A percentile compares a stretch with the other conserved stretches of the same genome.
Evolutionary conservation across 306 rosid genomes (phyloP).

Genomic region (Corylus heterophylla): DNA sequence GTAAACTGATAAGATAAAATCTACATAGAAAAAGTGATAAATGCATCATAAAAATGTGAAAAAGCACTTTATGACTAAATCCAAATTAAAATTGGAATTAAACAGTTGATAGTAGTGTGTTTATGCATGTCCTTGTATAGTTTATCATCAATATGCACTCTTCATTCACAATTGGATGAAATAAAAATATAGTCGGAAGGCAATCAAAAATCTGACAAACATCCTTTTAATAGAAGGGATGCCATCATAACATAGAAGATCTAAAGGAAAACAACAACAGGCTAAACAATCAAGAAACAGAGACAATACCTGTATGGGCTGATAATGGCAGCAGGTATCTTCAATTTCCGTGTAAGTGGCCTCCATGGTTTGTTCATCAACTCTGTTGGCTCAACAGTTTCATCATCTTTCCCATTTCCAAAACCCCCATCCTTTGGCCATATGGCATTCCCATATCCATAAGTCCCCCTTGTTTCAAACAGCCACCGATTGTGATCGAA

Average conservation of each 20-base stretch:
- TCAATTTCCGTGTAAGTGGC: slow-evolving; percentile 83
- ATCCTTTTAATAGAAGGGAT: not conserved
- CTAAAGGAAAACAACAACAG: not conserved
- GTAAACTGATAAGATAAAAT: slow-evolving; percentile 1
- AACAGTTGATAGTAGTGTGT: not conserved
- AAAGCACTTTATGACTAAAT: not conserved
- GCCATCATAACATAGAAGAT: not conserved
- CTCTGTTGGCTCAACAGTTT: slow-evolving; percentile 59
- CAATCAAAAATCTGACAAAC: not conserved
- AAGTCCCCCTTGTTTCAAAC: slow-evolving; percentile 91
- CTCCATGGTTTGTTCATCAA: slow-evolving; percentile 85
- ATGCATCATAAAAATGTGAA: not conserved
- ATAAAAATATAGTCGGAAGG: not conserved
- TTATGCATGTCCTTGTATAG: not conserved
- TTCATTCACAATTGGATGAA: not conserved
- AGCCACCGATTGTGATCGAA: slow-evolving; percentile 95
- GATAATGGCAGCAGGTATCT: slow-evolving; percentile 89
- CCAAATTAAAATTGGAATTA: not conserved
- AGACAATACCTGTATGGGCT: slow-evolving; percentile 80
- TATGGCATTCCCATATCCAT: slow-evolving; percentile 96
- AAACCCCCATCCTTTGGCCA: slow-evolving; percentile 91
- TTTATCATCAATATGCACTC: not conserved
- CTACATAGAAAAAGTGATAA: not conserved
- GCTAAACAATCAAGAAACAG: not conserved
- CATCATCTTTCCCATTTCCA: slow-evolving; percentile 61